Evolutionary conservation across 1,284 basidiomycete genomes (phyloP).

Genomic region (Trametes polyzona): DNA sequence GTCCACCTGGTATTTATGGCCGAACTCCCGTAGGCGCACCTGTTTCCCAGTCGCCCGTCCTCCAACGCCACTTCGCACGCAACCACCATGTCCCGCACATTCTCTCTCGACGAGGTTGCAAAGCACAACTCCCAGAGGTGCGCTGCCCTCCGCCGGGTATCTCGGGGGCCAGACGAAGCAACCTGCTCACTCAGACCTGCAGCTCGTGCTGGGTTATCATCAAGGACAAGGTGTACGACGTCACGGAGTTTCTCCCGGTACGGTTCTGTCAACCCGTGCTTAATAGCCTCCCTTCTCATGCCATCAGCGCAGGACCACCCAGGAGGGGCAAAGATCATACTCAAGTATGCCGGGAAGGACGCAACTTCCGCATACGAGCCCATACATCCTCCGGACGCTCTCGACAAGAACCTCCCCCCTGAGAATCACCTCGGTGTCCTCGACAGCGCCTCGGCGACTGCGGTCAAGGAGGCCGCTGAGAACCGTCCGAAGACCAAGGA

Average conservation of each 20-base stretch:
- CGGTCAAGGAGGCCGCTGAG: constrained; percentile 44
- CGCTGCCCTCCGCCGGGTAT: constrained; percentile 15
- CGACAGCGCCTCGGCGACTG: constrained; percentile 53
- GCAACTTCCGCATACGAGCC: constrained; percentile 75
- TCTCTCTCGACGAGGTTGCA: constrained; percentile 48
- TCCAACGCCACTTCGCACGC: not conserved
- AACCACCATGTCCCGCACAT: constrained; percentile 37
- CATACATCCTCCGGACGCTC: constrained; percentile 74
- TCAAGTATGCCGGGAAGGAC: constrained; percentile 81
- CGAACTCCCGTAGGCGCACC: not conserved
- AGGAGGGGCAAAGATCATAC: constrained; percentile 77
- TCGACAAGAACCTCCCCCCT: constrained; percentile 67
- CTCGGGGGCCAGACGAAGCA: not conserved
- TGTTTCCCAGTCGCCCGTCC: not conserved
- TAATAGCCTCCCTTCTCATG: not conserved
- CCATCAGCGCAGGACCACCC: constrained; percentile 68
- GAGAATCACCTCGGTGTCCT: constrained; percentile 77
- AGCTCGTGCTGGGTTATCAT: constrained; percentile 93
- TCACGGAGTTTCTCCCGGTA: constrained; percentile 83
- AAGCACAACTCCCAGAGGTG: constrained; percentile 58
- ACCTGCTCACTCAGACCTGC: not conserved
- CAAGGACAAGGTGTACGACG: constrained; percentile 76
- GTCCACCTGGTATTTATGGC: constrained; percentile 17
- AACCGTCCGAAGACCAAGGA: constrained; percentile 64
- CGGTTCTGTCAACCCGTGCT: constrained; percentile 20